phyloP scores from a whole-genome alignment of 2,329 filamentous ascomycete species.

The Phialophora expanda region DNA sequence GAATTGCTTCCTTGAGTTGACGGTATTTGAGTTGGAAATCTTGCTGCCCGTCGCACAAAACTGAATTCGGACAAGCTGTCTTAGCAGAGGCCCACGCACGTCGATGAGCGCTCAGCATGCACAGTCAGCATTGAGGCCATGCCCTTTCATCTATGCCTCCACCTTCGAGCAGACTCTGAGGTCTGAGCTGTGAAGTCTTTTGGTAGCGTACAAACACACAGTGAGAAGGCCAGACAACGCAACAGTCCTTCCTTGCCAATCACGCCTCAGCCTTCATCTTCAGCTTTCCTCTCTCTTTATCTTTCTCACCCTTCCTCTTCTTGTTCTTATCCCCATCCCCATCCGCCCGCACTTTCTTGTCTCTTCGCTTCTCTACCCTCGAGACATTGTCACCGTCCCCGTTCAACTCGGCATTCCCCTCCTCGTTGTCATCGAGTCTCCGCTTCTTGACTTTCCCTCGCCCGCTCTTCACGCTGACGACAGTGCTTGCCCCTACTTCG shows the following conservation, averaged over 20 bases:
- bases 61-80: neutral
- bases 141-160: neutral
- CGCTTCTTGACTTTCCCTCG: conserved; percentile 67
- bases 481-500: conserved; percentile 60
- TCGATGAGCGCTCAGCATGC: neutral
- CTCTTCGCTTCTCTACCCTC: neutral
- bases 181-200: neutral
- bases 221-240: neutral
- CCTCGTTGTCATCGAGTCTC: conserved; percentile 67
- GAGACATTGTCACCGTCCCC: neutral
- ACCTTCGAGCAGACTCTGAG: neutral
- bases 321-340: conserved; percentile 48
- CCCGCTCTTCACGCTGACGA: conserved; percentile 80
- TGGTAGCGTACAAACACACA: neutral
- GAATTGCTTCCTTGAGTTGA: neutral
- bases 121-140: neutral
- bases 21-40: neutral
- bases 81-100: neutral
- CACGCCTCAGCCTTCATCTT: neutral
- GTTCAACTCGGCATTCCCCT: conserved; percentile 48
- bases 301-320: conserved; percentile 38
- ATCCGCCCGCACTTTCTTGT: conserved; percentile 32
- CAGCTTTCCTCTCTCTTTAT: conserved; percentile 2
- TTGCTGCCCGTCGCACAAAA: neutral
- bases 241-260: neutral